Conservation (phyloP, 2,329 filamentous ascomycete genomes). For the Fusarium sp. region DNA sequence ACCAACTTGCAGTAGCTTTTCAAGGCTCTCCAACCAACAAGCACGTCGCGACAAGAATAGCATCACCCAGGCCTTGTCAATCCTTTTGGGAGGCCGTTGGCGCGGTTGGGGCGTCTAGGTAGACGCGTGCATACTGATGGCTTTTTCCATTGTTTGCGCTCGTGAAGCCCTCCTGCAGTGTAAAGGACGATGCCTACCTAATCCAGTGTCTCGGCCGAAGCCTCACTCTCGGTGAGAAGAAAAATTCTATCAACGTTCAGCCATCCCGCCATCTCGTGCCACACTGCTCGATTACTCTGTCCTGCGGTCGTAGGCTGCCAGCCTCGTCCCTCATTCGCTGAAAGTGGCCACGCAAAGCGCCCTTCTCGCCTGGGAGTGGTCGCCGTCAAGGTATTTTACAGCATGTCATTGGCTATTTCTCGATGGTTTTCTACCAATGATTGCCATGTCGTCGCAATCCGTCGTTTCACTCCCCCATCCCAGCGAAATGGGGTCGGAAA, state of each 20-base stretch:
- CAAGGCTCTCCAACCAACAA: conserved; percentile 28
- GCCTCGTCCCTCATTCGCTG: conserved; percentile 42
- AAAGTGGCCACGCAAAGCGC: conserved; percentile 41
- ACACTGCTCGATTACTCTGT: conserved; percentile 33
- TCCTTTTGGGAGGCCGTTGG: conserved; percentile 19
- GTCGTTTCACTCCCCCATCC: conserved; percentile 44
- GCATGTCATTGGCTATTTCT: conserved; percentile 39
- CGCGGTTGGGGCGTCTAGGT: conserved; percentile 36
- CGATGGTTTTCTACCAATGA: conserved; percentile 47
- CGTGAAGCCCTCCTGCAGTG: neutral
- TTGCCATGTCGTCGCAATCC: conserved; percentile 16
- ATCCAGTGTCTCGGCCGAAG: neutral
- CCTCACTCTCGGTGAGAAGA: neutral
- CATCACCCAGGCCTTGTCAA: conserved; percentile 27
- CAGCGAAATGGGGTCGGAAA: conserved; percentile 35
- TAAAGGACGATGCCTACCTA: conserved; percentile 3
- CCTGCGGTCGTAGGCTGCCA: conserved; percentile 11
- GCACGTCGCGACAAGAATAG: conserved; percentile 41
- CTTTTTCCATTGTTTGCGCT: conserved; percentile 3
- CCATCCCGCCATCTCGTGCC: conserved; percentile 26
- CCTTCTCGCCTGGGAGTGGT: conserved; percentile 33
- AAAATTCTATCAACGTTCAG: conserved; percentile 6
- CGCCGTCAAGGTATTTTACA: conserved; percentile 21
- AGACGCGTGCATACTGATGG: conserved; percentile 28
- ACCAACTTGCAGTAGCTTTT: conserved; percentile 29